phyloP scores from a whole-genome alignment of 139 green algal species.

The Volvox reticuliferus region DNA sequence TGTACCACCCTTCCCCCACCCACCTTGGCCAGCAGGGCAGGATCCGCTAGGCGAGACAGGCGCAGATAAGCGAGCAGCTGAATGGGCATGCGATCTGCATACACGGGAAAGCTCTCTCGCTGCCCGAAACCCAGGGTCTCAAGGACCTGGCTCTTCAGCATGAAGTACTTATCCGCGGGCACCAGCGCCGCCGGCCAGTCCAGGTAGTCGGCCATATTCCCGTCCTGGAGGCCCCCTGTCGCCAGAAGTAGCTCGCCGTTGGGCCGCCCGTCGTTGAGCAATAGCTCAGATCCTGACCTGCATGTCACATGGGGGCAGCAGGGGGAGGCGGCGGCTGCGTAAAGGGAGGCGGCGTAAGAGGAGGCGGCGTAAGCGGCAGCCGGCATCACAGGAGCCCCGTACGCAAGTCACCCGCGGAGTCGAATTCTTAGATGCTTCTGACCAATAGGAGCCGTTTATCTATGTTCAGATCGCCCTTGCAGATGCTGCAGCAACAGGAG shows the following conservation, averaged over 20 bases:
- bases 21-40: conserved; percentile 71
- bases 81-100: conserved; percentile 86
- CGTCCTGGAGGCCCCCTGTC: conserved; percentile 77
- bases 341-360: not conserved
- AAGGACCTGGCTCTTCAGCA: conserved; percentile 53
- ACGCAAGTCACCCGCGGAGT: no score
- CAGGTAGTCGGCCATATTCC: conserved; percentile 81
- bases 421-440: no score
- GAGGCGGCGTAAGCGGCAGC: not conserved
- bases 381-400: no score
- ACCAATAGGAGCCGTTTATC: no score
- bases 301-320: not conserved
- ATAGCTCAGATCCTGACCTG: conserved; percentile 77
- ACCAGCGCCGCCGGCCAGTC: conserved; percentile 65
- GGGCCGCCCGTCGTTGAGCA: conserved; percentile 82
- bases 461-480: no score
- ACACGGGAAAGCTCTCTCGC: conserved; percentile 90
- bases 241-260: conserved; percentile 90
- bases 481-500: no score
- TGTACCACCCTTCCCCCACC: not conserved
- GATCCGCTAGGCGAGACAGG: conserved; percentile 77
- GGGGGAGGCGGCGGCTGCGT: not conserved
- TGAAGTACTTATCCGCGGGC: conserved; percentile 43
- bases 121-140: conserved; percentile 53
- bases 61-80: conserved; percentile 95